These are phyloP conservation scores for Phytomonas sp. DNA, from an alignment of 208 protist species.

Conservation along the genomic window DNA sequence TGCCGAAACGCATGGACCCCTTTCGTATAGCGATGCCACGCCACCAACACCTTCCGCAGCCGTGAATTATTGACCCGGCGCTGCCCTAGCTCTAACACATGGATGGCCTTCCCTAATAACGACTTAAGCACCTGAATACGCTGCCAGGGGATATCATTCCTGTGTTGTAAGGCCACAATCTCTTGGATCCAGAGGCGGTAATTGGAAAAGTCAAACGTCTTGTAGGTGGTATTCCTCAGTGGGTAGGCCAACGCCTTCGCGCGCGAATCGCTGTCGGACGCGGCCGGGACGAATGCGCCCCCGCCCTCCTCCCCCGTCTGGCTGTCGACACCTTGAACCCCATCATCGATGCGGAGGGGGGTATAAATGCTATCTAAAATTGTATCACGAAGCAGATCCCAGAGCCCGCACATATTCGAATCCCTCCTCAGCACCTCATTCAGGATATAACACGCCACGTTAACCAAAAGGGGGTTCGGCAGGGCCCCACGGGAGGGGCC, in stretches of 20 bases:
- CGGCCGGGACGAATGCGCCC: not conserved
- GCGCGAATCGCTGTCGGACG: not conserved
- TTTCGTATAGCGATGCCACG: constrained; percentile 39
- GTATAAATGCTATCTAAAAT: constrained; percentile 74
- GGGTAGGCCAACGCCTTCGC: not conserved
- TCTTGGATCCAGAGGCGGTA: constrained; percentile 63
- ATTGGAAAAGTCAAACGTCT: constrained; percentile 30
- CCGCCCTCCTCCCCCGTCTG: not conserved
- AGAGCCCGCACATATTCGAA: constrained; percentile 29
- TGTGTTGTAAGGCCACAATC: constrained; percentile 23
- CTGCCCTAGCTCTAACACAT: constrained; percentile 43
- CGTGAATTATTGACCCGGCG: constrained; percentile 23
- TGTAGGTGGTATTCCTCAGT: constrained; percentile 26
- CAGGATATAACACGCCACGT: constrained; percentile 62
- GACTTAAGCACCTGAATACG: constrained; percentile 31
- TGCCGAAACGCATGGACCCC: constrained; percentile 21
- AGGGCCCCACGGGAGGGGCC: constrained; percentile 14
- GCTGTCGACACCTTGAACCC: not conserved
- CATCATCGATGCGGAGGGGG: constrained; percentile 22
- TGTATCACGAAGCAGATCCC: constrained; percentile 34
- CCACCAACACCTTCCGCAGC: constrained; percentile 26
- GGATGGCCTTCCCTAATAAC: constrained; percentile 31
- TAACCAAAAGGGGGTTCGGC: constrained; percentile 47
- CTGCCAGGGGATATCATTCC: constrained; percentile 24
- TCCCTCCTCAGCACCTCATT: constrained; percentile 65